Conservation (phyloP, 2,329 filamentous ascomycete species). For the Achaetomium macrosporum region DNA sequence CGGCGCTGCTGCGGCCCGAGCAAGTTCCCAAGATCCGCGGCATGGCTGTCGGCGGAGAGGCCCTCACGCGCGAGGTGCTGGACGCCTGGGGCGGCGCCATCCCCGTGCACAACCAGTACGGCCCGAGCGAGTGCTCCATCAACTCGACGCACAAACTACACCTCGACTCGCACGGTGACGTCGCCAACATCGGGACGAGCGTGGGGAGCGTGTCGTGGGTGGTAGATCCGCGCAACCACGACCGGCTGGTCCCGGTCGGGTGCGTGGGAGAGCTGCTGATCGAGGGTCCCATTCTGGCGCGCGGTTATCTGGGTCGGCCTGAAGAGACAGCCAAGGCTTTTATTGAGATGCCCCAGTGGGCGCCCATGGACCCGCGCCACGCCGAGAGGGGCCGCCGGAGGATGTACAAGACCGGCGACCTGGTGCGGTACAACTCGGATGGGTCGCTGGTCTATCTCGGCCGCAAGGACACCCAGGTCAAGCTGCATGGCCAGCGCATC, state of each 20-base stretch:
- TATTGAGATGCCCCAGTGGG: constrained; percentile 37
- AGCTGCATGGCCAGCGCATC: constrained; percentile 48
- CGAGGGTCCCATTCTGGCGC: constrained; percentile 40
- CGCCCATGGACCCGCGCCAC: constrained; percentile 48
- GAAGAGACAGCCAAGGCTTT: constrained; percentile 42
- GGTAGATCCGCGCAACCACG: constrained; percentile 27
- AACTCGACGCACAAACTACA: constrained; percentile 12
- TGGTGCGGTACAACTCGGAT: constrained; percentile 33
- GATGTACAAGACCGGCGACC: constrained; percentile 41
- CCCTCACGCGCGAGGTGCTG: constrained; percentile 21
- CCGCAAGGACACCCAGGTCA: constrained; percentile 49
- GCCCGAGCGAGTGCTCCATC: constrained; percentile 26
- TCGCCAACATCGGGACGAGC: constrained; percentile 37
- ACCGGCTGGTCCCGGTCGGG: constrained; percentile 29
- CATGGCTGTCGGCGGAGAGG: constrained; percentile 27
- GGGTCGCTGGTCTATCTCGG: constrained; percentile 37
- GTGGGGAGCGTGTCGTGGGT: constrained; percentile 26
- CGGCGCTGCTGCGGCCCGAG: constrained; percentile 22
- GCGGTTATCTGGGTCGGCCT: constrained; percentile 43
- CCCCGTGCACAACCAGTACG: constrained; percentile 24
- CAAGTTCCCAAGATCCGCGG: constrained; percentile 25
- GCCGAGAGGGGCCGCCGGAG: constrained; percentile 36
- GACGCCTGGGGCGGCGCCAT: constrained; percentile 21
- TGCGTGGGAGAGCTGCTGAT: constrained; percentile 34
- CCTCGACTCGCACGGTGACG: not conserved